phyloP scores from a whole-genome alignment of 306 rosid genomes.

The Vicia sativa region DNA sequence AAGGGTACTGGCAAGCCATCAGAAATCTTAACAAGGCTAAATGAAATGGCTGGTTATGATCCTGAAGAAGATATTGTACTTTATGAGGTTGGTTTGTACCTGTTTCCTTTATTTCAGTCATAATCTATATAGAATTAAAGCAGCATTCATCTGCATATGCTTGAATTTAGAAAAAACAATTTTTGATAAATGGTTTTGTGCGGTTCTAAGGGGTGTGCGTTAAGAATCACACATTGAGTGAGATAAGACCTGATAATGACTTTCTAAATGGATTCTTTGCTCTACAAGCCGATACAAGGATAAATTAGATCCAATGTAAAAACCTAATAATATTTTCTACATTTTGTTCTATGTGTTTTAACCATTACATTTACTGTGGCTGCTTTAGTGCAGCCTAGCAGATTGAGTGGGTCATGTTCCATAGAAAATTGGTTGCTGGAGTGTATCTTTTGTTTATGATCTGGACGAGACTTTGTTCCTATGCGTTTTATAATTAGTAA shows the following conservation, averaged over 20 bases:
- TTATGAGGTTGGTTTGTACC: slow-evolving; percentile 53
- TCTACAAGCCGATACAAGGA: background rate
- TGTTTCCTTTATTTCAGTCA: slow-evolving; percentile 18
- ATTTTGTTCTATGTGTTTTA: slow-evolving; percentile 25
- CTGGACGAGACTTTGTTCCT: slow-evolving; percentile 4
- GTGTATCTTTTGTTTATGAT: slow-evolving; percentile 26
- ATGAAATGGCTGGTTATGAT: slow-evolving; percentile 57
- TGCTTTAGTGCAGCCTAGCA: slow-evolving; percentile 2
- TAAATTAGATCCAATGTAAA: background rate
- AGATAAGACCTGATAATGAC: background rate
- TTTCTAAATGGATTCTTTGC: background rate
- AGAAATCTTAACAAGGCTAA: slow-evolving; percentile 43
- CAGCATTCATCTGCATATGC: background rate
- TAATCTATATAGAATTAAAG: background rate
- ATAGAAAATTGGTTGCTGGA: background rate
- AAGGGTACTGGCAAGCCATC: slow-evolving; percentile 51
- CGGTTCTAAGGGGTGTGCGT: background rate
- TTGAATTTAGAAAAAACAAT: slow-evolving; percentile 1
- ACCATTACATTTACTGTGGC: background rate
- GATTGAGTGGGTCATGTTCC: slow-evolving; percentile 7
- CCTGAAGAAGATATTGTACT: slow-evolving; percentile 53
- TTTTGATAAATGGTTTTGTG: background rate
- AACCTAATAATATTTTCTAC: too few species aligned
- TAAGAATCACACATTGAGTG: background rate
- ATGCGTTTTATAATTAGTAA: background rate